Conservation (phyloP, 1,284 basidiomycete genomes). For the Ustanciosporium gigantosporum region DNA sequence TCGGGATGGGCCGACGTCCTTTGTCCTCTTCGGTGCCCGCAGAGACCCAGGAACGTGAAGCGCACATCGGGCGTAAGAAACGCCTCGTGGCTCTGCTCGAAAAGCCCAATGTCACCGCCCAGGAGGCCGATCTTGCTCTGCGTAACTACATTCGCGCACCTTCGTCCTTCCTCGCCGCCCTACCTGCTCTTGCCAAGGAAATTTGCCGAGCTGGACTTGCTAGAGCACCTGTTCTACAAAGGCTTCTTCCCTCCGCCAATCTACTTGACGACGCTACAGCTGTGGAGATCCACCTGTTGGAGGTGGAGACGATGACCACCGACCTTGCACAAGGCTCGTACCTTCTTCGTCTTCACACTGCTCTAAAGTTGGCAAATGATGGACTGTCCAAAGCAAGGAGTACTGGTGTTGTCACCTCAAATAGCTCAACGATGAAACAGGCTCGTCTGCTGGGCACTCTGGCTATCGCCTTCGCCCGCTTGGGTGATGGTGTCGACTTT, state of each 20-base stretch:
- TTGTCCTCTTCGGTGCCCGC: too few relatives aligned
- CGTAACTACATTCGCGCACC: slow-evolving; percentile 15
- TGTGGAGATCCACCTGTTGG: slow-evolving; percentile 25
- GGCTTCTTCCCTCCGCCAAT: background rate
- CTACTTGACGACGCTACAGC: background rate
- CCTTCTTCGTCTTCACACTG: slow-evolving; percentile 38
- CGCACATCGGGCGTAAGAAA: background rate
- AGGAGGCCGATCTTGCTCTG: slow-evolving; percentile 13
- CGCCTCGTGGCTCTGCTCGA: background rate
- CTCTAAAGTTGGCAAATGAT: slow-evolving; percentile 29
- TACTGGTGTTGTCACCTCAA: too few relatives aligned
- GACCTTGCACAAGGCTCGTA: slow-evolving; percentile 28
- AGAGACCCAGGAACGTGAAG: background rate
- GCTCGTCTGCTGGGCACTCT: slow-evolving; percentile 29
- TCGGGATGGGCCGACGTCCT: too few relatives aligned
- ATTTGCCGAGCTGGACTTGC: background rate
- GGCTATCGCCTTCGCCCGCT: slow-evolving; percentile 37
- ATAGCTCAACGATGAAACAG: background rate
- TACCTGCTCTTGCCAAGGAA: background rate
- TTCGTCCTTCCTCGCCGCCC: background rate
- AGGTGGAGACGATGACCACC: slow-evolving; percentile 44
- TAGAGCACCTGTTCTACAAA: background rate
- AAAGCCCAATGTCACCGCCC: background rate
- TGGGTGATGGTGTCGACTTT: slow-evolving; percentile 28
- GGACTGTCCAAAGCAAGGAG: too few relatives aligned